Conservation (phyloP, 768 basidiomycete genomes). For the Cyclocybe aegerita region DNA sequence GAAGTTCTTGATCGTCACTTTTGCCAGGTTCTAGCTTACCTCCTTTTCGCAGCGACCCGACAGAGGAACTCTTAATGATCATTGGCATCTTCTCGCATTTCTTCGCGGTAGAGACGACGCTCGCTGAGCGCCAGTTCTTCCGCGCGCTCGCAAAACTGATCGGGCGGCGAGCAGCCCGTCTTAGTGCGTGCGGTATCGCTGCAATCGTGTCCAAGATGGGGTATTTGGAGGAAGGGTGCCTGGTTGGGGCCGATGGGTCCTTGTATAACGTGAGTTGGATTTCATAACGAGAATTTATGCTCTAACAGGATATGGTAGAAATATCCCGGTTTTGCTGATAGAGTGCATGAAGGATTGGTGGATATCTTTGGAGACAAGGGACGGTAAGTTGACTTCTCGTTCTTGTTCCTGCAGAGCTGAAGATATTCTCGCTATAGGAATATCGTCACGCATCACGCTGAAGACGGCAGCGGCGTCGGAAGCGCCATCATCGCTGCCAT, state of each 20-base stretch:
- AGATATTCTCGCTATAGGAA: constrained; percentile 40
- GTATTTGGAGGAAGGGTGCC: constrained; percentile 87
- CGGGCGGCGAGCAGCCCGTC: constrained; percentile 83
- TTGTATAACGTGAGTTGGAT: constrained; percentile 77
- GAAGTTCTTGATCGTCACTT: not conserved
- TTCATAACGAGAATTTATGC: not conserved
- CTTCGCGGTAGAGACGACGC: constrained; percentile 93
- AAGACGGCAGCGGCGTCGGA: constrained; percentile 93
- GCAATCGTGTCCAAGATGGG: constrained; percentile 95
- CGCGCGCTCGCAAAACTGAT: constrained; percentile 88
- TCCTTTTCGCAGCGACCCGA: constrained; percentile 67
- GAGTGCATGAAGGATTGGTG: constrained; percentile 87
- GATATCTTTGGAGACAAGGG: constrained; percentile 98
- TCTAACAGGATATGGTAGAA: constrained; percentile 55
- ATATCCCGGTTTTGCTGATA: constrained; percentile 94
- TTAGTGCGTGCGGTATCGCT: constrained; percentile 95
- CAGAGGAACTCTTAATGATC: constrained; percentile 94
- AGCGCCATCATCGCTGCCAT: constrained; percentile 97
- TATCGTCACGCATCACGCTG: constrained; percentile 80
- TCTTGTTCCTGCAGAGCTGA: not conserved
- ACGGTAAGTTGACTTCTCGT: constrained; percentile 49
- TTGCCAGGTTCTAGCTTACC: not conserved
- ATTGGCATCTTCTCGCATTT: constrained; percentile 98
- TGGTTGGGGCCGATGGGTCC: constrained; percentile 92
- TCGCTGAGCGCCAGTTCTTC: constrained; percentile 98